phyloP scores from a whole-genome alignment of 1,284 basidiomycete genomes.

The Trametes pubescens region DNA sequence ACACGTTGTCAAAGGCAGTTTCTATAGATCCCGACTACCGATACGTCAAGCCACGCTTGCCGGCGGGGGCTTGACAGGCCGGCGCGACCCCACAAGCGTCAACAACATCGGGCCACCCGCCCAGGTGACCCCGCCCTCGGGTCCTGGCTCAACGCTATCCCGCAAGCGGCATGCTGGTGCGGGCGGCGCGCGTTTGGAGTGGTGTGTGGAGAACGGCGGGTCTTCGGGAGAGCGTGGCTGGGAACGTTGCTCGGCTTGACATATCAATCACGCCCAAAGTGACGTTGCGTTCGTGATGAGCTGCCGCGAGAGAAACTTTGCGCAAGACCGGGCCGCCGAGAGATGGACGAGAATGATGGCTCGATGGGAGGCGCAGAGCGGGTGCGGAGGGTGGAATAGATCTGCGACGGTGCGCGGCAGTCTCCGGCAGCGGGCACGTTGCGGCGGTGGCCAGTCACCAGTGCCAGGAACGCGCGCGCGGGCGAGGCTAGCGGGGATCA shows the following conservation, averaged over 20 bases:
- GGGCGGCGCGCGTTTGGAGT: no score
- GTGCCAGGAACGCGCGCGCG: not conserved
- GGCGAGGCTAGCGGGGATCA: not conserved
- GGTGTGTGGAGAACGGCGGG: not conserved
- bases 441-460: no score
- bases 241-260: constrained; percentile 3
- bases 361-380: not conserved
- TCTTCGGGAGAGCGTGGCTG: not conserved
- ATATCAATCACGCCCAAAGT: constrained; percentile 16
- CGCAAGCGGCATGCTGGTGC: no score
- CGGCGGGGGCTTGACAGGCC: constrained; percentile 8
- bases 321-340: not conserved
- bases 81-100: constrained; percentile 9
- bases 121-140: no score
- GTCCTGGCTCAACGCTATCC: not conserved
- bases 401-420: constrained; percentile 5
- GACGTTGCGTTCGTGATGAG: constrained; percentile 5
- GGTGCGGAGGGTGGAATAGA: constrained; percentile 1
- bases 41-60: constrained; percentile 8
- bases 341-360: not conserved
- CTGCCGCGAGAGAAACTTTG: not conserved
- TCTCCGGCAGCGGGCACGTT: not conserved
- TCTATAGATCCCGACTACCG: constrained; percentile 17
- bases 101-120: not conserved
- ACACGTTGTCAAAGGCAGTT: constrained; percentile 7